Evolutionary conservation across 2,329 filamentous ascomycete species (phyloP).

Genomic region (Alternaria postmessia): DNA sequence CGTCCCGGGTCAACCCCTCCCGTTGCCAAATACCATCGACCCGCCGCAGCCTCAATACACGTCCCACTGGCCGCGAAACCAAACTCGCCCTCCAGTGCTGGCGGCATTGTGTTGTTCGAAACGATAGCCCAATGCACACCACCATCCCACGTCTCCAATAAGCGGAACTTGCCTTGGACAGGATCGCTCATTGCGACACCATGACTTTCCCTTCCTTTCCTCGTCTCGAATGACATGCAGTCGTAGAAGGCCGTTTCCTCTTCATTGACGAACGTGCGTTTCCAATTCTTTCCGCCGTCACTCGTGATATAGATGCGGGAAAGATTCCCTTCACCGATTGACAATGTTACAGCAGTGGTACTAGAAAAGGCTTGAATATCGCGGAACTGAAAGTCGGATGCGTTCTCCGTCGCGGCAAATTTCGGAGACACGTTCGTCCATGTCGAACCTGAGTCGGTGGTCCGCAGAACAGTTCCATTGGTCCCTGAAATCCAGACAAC

Average conservation of each 20-base stretch:
- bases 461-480: conserved; percentile 37
- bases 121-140: conserved; percentile 34
- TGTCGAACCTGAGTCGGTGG: conserved; percentile 29
- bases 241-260: conserved; percentile 40
- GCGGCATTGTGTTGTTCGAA: conserved; percentile 20
- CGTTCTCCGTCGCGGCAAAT: conserved; percentile 25
- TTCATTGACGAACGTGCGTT: conserved; percentile 33
- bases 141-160: conserved; percentile 38
- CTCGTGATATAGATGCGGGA: conserved; percentile 36
- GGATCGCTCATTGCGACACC: conserved; percentile 42
- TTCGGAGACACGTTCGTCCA: conserved; percentile 38
- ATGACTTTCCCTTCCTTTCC: conserved; percentile 11
- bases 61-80: conserved; percentile 40
- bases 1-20: conserved; percentile 38
- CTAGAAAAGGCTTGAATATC: conserved; percentile 40
- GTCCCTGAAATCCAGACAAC: conserved; percentile 39
- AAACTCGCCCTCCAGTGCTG: conserved; percentile 32
- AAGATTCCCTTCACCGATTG: conserved; percentile 36
- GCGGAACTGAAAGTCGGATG: conserved; percentile 34
- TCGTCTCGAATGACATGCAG: conserved; percentile 39
- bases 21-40: conserved; percentile 39
- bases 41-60: conserved; percentile 37
- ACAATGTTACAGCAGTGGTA: conserved; percentile 28
- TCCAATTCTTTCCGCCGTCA: conserved; percentile 35
- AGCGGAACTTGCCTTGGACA: conserved; percentile 37